Conservation (phyloP, 768 basidiomycete genomes). For the Rhizopogon vulgaris region DNA sequence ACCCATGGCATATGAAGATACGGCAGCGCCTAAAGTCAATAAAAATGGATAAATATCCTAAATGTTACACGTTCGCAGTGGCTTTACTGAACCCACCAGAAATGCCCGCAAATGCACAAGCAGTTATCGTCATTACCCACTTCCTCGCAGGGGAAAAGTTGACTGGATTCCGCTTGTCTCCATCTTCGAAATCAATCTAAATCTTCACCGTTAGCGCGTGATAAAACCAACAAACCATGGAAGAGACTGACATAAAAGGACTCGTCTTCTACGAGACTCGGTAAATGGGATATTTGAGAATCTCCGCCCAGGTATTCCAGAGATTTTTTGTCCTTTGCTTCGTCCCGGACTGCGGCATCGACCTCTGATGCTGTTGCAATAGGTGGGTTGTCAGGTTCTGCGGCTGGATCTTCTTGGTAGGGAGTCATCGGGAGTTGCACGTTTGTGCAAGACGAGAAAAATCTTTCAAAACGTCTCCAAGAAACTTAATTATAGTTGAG, state of each 20-base stretch:
- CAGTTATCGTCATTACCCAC: slow-evolving; percentile 34
- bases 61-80: neutral
- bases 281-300: neutral
- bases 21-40: slow-evolving; percentile 36
- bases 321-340: neutral
- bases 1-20: slow-evolving; percentile 51
- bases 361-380: neutral
- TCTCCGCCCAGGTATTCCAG: neutral
- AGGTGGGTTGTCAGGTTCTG: neutral
- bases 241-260: slow-evolving; percentile 9
- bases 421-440: neutral
- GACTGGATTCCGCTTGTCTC: slow-evolving; percentile 34
- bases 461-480: too few species aligned
- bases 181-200: slow-evolving; percentile 36
- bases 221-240: neutral
- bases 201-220: slow-evolving; percentile 1
- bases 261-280: neutral
- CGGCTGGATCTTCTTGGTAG: neutral
- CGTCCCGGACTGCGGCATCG: too few species aligned
- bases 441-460: neutral
- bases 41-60: neutral
- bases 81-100: slow-evolving; percentile 16
- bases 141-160: slow-evolving; percentile 33
- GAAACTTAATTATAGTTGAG: neutral
- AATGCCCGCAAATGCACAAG: slow-evolving; percentile 28